Base-by-base conservation (phyloP, 169 alveolate genomes). In the Blepharisma undulans region DNA sequence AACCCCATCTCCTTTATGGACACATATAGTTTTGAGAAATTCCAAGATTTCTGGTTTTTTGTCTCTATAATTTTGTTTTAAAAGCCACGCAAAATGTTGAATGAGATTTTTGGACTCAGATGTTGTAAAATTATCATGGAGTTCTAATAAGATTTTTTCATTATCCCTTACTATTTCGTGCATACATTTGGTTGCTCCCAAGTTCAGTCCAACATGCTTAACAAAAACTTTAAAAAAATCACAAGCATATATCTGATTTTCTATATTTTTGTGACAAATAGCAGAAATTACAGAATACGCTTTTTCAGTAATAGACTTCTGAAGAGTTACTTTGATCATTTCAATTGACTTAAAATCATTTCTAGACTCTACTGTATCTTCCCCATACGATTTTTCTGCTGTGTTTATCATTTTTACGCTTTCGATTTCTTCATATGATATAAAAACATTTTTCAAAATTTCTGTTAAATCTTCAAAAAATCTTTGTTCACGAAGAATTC, bases 111-210 rank as follows among this genome's bases (percentile, higher is more conserved):
- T 32, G 19, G 84, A 78, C 25, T 32, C 29, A 32, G 33, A 25
- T 0, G 36, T 22, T 6, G 36, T 72, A 36, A 30, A 60, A 61
- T 1, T 86, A 6, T 27, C 32, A 66, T 19, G 61, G 10, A 86
- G 59, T 29, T 72, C 72, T 21, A 27, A 86, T 21, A 86, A 32
- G 7, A 86, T 25, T 12, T 60, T 36, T 86, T 86, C 90, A 36
- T 86, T 86, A 33, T 86, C 36, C 22, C n/a, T 29, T 27, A 86
- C 29, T n/a, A 86, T 60, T 19, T n/a, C 22, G n/a, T 18, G 22
- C 29, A 86, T 60, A 36, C 80, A 86, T n/a, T 27, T 30, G 7
- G 90, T 86, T 18, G 82, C 90, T 29, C 90, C 90, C 25, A 86
- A 25, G 25, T 72, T 25, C 7, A 25, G 36, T 10, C 90, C 90